Evolutionary conservation across 768 basidiomycete species (phyloP).

Genomic region (Artomyces pyxidatus): DNA sequence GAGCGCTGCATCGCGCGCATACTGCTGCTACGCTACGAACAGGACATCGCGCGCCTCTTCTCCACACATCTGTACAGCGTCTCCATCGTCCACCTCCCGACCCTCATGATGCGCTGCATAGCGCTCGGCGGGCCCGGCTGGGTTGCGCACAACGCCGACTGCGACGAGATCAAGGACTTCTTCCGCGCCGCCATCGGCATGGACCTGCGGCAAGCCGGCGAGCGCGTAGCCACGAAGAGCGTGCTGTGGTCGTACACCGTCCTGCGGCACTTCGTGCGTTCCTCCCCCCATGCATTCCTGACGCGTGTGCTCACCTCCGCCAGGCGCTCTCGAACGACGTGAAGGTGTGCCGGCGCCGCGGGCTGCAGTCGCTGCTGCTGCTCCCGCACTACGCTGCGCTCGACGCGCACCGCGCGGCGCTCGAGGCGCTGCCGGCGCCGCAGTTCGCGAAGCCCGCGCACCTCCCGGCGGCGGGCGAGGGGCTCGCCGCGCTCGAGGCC

Average conservation of each 20-base stretch:
- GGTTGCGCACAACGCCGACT: slow-evolving; percentile 59
- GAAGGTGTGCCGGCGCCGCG: slow-evolving; percentile 52
- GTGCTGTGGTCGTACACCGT: slow-evolving; percentile 77
- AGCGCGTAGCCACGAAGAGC: slow-evolving; percentile 72
- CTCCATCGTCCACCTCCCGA: slow-evolving; percentile 58
- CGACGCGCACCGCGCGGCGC: slow-evolving; percentile 50
- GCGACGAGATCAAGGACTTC: slow-evolving; percentile 68
- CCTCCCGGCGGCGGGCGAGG: slow-evolving; percentile 48
- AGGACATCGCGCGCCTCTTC: slow-evolving; percentile 68
- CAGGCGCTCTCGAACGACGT: slow-evolving; percentile 69
- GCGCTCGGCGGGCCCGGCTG: slow-evolving; percentile 57
- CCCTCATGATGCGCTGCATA: slow-evolving; percentile 57
- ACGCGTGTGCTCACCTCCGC: neutral
- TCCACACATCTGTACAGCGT: slow-evolving; percentile 61
- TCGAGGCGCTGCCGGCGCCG: slow-evolving; percentile 50
- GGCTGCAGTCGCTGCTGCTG: slow-evolving; percentile 59
- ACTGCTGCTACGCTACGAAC: slow-evolving; percentile 61
- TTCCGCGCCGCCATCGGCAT: slow-evolving; percentile 62
- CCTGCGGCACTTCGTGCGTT: slow-evolving; percentile 61
- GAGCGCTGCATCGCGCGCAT: slow-evolving; percentile 64
- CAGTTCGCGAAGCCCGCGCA: slow-evolving; percentile 60
- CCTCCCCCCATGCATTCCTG: neutral
- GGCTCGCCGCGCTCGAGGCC: slow-evolving; percentile 55
- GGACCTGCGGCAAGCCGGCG: slow-evolving; percentile 73
- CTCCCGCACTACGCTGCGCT: slow-evolving; percentile 54